Evolutionary conservation across 257 asterid species (phyloP), one percentile per base, ranked within the genome.

Genomic region (Solanum sejunctum): DNA sequence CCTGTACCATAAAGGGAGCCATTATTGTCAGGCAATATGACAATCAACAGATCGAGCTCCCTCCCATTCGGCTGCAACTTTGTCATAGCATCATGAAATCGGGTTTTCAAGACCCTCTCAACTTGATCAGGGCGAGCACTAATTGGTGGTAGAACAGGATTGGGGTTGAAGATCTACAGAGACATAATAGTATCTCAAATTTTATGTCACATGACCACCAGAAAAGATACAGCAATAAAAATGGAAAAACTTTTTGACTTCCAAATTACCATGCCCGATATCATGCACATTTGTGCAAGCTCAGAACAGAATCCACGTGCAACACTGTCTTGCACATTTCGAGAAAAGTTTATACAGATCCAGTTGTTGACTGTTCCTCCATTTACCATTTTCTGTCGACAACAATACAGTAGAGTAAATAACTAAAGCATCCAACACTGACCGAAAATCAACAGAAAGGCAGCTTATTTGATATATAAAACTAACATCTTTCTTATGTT

Each of bases 11-110:
- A 97, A 43, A 97, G 97, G 49, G 98, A 91, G 78, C 98, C 98
- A 84, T 97, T 97, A 73, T 97, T 97, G 89, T 97, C 99, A 0
- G 99, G 99, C 54, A 97, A 88, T 66, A 97, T 89, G 77, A 94
- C 99, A 58, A 97, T 90, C 67, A 97, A 92, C 89, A 97, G 91
- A 91, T 97, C 99, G 16, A 97, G 98, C 85, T 94, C 98, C 91
- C 89, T 95, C 87, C 88, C 89, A 6, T 90, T 87, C 8, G 94
- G 89, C 85, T 85, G 92, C 85, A 94, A 86, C 64, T 84, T 90
- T 6, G 93, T 86, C 94, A 92, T 90, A 64, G 93, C 94, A 36
- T 95, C 99, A 80, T 90, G 94, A 86, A 84, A 95, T 86, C 92
- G 90, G 43, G 97, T 89, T 90, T 92, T 97, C 84, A 97, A 52